Percentiles rank a stretch among this genome's conserved stretches.
phyloP scores from a whole-genome alignment of 2,329 filamentous ascomycete species.

The Sarocladium brachiariae region DNA sequence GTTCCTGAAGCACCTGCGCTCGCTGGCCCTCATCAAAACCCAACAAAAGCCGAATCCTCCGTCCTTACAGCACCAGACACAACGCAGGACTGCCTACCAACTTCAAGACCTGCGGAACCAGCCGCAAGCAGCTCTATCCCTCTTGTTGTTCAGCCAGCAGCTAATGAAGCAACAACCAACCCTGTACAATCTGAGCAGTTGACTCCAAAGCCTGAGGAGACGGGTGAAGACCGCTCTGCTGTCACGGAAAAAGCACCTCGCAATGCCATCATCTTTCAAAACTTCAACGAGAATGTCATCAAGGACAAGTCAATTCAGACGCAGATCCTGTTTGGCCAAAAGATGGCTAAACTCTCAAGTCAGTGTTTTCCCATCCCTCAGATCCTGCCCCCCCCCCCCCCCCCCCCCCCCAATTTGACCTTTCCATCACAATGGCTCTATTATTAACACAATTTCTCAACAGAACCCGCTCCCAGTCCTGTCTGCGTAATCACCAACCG shows the following conservation, averaged over 20 bases:
- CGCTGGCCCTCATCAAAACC: constrained; percentile 28
- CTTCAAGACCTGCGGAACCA: no score
- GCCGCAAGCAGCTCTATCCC: neutral
- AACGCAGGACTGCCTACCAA: neutral
- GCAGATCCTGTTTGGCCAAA: constrained; percentile 51
- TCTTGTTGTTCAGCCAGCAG: neutral
- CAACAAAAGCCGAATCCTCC: constrained; percentile 2
- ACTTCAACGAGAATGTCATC: constrained; percentile 50
- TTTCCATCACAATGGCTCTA: no score
- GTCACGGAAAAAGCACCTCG: constrained; percentile 35
- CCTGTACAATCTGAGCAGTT: constrained; percentile 13
- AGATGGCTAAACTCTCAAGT: constrained; percentile 52
- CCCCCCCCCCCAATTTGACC: no score
- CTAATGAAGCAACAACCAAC: constrained; percentile 15
- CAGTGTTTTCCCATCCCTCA: constrained; percentile 25
- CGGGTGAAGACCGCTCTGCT: constrained; percentile 7
- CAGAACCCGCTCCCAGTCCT: constrained; percentile 44
- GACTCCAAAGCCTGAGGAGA: constrained; percentile 5
- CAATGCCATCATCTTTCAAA: constrained; percentile 52
- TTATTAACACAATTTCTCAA: neutral
- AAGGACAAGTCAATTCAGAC: constrained; percentile 51
- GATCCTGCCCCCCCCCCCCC: no score
- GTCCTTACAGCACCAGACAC: neutral
- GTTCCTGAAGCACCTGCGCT: constrained; percentile 32
- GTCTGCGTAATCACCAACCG: constrained; percentile 79